Evolutionary conservation across 2,329 filamentous ascomycete genomes (phyloP), one percentile per base, ranked within the genome.

Genomic region (Chrysoporthe cubensis): DNA sequence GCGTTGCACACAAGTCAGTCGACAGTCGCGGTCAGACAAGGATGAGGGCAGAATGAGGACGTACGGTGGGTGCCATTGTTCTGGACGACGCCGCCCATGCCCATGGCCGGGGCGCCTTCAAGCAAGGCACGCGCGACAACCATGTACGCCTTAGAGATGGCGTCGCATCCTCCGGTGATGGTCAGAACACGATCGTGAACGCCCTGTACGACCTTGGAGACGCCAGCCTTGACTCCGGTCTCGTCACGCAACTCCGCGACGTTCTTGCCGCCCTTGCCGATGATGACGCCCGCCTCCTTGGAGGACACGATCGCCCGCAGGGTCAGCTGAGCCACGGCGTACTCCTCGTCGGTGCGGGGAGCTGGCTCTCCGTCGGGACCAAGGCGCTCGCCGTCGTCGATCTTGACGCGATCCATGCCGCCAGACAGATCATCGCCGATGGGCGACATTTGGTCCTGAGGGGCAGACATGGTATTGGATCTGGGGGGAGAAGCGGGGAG

Each of bases 241-340:
- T 98, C 95, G 76, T 99, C 95, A 77, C 96, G 91, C 71, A 99
- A 87, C 77, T 98, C 95, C 60, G 96, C 96, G 66, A 99, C 96
- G 76, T 99, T 98, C 87, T 98, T 97, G 78, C 96, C 96, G 67
- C 91, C 94, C 84, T 99, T 99, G 80, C 96, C 96, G 80, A 99
- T 99, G 80, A 99, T 98, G 75, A 99, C 94, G 77, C 96, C 96
- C 69, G 96, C 96, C 82, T 99, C 96, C 84, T 98, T 98, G 79
- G 96, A 97, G 44, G 96, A 97, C 73, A 99, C 96, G 78, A 99
- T 97, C 74, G 96, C 96, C 78, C 96, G 92, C 71, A 99, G 88
- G 70, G 96, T 99, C 76, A 99, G 86, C 81, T 96, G 92, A 64
- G 94, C 90, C 79, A 94, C 89, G 63, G 93, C 94, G 78, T 99